These are phyloP conservation scores for Coniferiporia sulphurascens DNA, from an alignment of 1,284 basidiomycete species.

Conservation along the genomic window DNA sequence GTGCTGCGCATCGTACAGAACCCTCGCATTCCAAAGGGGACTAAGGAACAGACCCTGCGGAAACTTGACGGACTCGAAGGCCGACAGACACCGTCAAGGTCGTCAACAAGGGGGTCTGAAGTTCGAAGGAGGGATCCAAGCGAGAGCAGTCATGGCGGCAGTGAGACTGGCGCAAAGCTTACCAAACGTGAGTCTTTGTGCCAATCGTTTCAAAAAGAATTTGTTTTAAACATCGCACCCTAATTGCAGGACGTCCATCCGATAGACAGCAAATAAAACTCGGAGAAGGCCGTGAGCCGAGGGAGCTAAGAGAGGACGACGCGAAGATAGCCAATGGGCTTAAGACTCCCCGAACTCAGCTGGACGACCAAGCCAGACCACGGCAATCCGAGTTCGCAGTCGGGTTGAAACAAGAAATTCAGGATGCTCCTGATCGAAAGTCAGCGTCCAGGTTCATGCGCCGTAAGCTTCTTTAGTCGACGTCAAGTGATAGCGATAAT, in stretches of 20 bases:
- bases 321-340: too few species aligned
- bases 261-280: background rate
- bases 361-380: too few species aligned
- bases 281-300: background rate
- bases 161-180: background rate
- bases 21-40: conserved; percentile 5
- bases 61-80: conserved; percentile 16
- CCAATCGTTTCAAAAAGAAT: background rate
- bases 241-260: background rate
- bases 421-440: too few species aligned
- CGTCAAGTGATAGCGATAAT: too few species aligned
- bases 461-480: too few species aligned
- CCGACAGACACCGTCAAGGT: background rate
- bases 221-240: too few species aligned
- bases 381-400: too few species aligned
- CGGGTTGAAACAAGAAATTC: too few species aligned
- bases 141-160: background rate
- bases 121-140: too few species aligned
- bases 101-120: background rate
- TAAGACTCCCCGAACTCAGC: background rate
- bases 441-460: too few species aligned
- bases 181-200: background rate
- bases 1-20: conserved; percentile 8
- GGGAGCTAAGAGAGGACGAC: too few species aligned
- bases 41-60: conserved; percentile 9